Evolutionary conservation across 129 eudicot species (phyloP), one percentile per base, ranked within the genome.

Genomic region (Chrysanthemum makinoi): DNA sequence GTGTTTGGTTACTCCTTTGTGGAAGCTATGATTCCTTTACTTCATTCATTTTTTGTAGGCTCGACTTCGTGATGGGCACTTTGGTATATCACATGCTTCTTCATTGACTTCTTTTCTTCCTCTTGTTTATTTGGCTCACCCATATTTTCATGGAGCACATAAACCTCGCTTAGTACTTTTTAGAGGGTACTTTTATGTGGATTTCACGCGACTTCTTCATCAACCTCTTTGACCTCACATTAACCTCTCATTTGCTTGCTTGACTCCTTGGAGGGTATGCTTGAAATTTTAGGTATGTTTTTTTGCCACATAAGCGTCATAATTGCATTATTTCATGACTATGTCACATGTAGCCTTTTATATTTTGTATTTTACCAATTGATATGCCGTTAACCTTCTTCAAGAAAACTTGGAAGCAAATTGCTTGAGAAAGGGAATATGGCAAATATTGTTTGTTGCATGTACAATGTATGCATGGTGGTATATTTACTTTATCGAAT

Each of bases 81-180:
- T 68, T 2, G 68, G 55, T 8, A 13, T 53, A 62, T 62, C 83
- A 43, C 59, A 20, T 10, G 53, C 22, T 58, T 75, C 81, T 63
- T 76, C 70, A 53, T 77, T 16, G 17, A 52, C 62, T 51, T 66
- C 81, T 62, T 78, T 74, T 52, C 84, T 65, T 80, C 80, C 19
- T 72, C 33, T 52, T 39, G 48, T 11, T 63, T 72, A 12, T 50
- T 50, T 12, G 5, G 16, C 55, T 50, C 55, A 0, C 44, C 44
- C 44, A 35, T 2, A 35, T 35, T 9, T 5, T 52, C 54, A 5
- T 58, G 68, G 12, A 49, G 62, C 62, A 47, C 59, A 70, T 43
- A 12, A 33, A 13, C 82, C 8, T 65, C n/a, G 28, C 52, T 70
- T 52, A 63, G 33, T 14, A 20, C 87, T 28, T 80, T 20, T 65